Base-by-base conservation (phyloP, 164 flowering plant genomes). In the Vitis vinifera region DNA sequence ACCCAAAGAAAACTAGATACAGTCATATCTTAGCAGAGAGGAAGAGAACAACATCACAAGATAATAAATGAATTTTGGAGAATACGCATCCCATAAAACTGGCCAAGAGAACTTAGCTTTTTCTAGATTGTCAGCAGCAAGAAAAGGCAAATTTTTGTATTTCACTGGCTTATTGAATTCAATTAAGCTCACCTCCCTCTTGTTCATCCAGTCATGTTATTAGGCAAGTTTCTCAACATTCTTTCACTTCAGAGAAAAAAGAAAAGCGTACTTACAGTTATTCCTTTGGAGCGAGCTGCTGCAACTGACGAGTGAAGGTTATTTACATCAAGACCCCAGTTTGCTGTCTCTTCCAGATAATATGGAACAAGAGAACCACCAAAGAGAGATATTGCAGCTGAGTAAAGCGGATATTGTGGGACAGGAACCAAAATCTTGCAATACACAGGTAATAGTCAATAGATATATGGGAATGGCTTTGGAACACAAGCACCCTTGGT, bases 401-500 rank as follows among this genome's bases (percentile, higher is more conserved):
- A 95, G 77, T 95, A 93, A 47, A 95, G 98, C n/a, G 99, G 99
- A 75, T 95, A 95, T 71, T 93, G 99, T 48, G 99, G 99, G 73
- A 95, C 99, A 55, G 99, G 98, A 65, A 93, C 99, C 79, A 95
- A 74, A 73, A 95, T 79, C 99, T 95, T 84, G 69, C 55, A 66
- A 70, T 3, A 68, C 10, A 64, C n/a, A 66, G 74, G 16, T 30
- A 2, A 63, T 0, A 23, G 17, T 15, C 37, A 44, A 49, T 31
- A 52, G 31, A 58, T 13, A 16, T 31, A 55, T 52, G 29, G 19
- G 59, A 27, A 53, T 11, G 14, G 1, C 62, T 59, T 16, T 63
- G 17, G 4, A 15, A 17, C 9, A 19, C 12, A 65, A 48, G 52
- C 10, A 62, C 23, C 23, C 6, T 12, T 17, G 9, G 31, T 2